phyloP scores from a whole-genome alignment of 208 protist species.

The Acanthamoeba castellanii region DNA sequence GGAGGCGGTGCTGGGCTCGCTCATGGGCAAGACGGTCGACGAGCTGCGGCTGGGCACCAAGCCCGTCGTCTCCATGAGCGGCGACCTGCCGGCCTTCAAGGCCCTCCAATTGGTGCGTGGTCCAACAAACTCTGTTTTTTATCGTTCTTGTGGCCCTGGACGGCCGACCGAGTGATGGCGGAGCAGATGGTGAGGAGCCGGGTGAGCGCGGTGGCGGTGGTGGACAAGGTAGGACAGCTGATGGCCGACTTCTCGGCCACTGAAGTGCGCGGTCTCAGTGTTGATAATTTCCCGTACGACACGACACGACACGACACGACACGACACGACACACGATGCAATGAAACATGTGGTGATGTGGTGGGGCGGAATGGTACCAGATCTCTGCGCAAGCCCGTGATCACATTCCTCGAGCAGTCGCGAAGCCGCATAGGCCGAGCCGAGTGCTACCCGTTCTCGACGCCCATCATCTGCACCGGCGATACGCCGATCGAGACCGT shows the following conservation, averaged over 20 bases:
- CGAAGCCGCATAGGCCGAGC: neutral
- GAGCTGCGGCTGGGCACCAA: conserved; percentile 48
- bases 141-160: neutral
- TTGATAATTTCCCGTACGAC: conserved; percentile 9
- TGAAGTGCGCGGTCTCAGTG: neutral
- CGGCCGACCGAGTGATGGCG: neutral
- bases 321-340: too few relatives aligned
- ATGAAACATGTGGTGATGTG: neutral
- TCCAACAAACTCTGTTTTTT: neutral
- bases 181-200: neutral
- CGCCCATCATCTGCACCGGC: conserved; percentile 50
- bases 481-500: conserved; percentile 6
- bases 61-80: conserved; percentile 49
- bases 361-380: neutral
- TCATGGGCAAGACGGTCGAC: conserved; percentile 37
- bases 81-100: neutral
- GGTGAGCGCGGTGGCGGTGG: conserved; percentile 43
- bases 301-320: neutral
- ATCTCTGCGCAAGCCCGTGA: neutral
- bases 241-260: conserved; percentile 50
- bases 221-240: conserved; percentile 29
- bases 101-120: conserved; percentile 21
- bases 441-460: conserved; percentile 14
- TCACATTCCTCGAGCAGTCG: conserved; percentile 13
- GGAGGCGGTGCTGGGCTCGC: neutral